Conservation (phyloP, 805 yeast species). For the Isabelozyma heimii region DNA sequence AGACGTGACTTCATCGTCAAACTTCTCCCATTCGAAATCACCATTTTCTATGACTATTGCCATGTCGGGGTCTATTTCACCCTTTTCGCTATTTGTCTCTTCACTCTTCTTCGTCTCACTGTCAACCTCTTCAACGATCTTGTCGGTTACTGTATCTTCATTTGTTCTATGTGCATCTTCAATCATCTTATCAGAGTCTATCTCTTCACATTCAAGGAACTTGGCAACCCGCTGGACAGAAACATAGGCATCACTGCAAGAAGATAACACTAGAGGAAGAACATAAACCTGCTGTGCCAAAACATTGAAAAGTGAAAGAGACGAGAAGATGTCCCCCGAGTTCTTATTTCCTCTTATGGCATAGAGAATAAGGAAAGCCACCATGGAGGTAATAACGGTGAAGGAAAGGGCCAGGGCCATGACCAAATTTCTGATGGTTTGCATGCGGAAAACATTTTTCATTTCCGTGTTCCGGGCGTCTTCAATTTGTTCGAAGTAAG, state of each 20-base stretch:
- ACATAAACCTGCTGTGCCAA: conserved; percentile 7
- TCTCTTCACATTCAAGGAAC: conserved; percentile 5
- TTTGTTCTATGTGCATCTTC: neutral
- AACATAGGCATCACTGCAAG: conserved; percentile 11
- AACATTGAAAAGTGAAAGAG: conserved; percentile 13
- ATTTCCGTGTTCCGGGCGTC: conserved; percentile 10
- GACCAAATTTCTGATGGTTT: conserved; percentile 9
- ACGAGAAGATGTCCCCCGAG: conserved; percentile 12
- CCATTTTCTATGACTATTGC: conserved; percentile 54
- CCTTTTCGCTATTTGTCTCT: neutral
- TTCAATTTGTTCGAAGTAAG: conserved; percentile 9
- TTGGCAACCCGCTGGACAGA: conserved; percentile 7
- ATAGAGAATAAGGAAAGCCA: conserved; percentile 12
- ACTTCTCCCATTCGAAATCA: conserved; percentile 62
- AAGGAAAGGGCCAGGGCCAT: conserved; percentile 9
- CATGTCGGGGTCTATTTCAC: conserved; percentile 9
- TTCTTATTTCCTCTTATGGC: conserved; percentile 5
- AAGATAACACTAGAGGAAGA: conserved; percentile 10
- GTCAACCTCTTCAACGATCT: neutral
- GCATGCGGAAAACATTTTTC: conserved; percentile 8
- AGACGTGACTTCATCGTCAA: conserved; percentile 6
- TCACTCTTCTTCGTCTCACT: neutral
- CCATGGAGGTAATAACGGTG: conserved; percentile 12
- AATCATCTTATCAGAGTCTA: neutral
- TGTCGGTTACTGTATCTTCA: neutral